Evolutionary conservation across 148 eudicot species (phyloP).

Genomic region (Spergularia marina): DNA sequence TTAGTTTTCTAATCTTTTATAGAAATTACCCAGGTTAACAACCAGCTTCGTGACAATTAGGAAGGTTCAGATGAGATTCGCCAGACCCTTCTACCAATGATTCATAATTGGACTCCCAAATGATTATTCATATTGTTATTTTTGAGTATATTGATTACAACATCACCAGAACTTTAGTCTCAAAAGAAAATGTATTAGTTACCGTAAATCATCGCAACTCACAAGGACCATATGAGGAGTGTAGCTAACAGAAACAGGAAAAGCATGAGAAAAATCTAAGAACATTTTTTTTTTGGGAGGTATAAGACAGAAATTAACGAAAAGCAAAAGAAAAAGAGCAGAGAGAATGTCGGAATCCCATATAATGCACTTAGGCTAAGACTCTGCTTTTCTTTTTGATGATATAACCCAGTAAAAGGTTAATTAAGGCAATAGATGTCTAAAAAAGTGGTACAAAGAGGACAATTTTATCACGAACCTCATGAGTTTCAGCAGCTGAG

Average conservation of each 20-base stretch:
- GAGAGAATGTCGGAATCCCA: background rate
- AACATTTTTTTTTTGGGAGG: background rate
- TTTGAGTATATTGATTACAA: background rate
- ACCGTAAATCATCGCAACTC: background rate
- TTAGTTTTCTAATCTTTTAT: background rate
- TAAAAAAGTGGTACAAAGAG: conserved; percentile 13
- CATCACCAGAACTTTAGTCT: background rate
- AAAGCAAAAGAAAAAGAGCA: background rate
- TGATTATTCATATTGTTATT: background rate
- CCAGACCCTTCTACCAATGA: background rate
- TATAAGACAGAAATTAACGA: background rate
- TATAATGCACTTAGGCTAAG: background rate
- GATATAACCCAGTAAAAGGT: conserved; percentile 4
- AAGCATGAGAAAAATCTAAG: background rate
- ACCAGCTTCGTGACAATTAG: background rate
- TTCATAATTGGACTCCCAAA: background rate
- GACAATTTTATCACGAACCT: conserved; percentile 47
- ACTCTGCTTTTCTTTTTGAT: conserved; percentile 3
- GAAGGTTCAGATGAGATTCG: background rate
- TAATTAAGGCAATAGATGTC: background rate
- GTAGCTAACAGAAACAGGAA: background rate
- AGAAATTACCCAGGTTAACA: background rate
- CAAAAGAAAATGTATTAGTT: background rate
- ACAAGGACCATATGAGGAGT: background rate
- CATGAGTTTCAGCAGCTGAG: conserved; percentile 72